A percentile compares a stretch with the other conserved stretches of the same genome.
phyloP scores from a whole-genome alignment of 2,329 filamentous ascomycete species.

The Mycosphaerella arachidis region DNA sequence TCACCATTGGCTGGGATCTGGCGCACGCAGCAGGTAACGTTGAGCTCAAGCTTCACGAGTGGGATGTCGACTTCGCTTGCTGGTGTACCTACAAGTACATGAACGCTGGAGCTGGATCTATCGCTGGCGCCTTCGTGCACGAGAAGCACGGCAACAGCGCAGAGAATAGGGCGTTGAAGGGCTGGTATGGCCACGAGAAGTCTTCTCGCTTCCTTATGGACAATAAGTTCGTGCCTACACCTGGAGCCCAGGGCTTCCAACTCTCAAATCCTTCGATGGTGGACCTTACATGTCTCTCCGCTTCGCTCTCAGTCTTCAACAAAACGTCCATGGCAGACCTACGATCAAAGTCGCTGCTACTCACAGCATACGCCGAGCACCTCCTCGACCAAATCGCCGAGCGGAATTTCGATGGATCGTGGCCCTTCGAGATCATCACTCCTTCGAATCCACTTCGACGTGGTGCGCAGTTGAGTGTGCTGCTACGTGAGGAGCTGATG shows the following conservation, averaged over 20 bases:
- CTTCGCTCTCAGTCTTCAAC: constrained; percentile 67
- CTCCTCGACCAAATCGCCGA: constrained; percentile 46
- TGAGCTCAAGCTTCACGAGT: constrained; percentile 72
- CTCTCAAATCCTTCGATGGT: constrained; percentile 77
- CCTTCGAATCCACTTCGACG: constrained; percentile 62
- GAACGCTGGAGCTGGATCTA: constrained; percentile 79
- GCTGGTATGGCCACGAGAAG: constrained; percentile 86
- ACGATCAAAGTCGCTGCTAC: constrained; percentile 62
- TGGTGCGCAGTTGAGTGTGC: constrained; percentile 72
- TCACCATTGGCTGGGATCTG: constrained; percentile 80
- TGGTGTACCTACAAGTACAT: constrained; percentile 97
- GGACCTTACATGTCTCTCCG: constrained; percentile 68
- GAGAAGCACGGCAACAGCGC: constrained; percentile 61
- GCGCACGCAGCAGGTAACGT: constrained; percentile 86
- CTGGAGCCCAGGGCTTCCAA: constrained; percentile 76
- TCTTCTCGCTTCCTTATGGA: constrained; percentile 74
- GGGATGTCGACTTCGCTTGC: constrained; percentile 84
- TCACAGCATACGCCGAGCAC: constrained; percentile 74
- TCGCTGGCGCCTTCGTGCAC: constrained; percentile 77
- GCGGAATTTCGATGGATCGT: constrained; percentile 15
- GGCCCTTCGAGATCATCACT: constrained; percentile 56
- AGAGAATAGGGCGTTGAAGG: constrained; percentile 48
- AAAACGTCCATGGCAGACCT: constrained; percentile 65
- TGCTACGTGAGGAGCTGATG: constrained; percentile 63
- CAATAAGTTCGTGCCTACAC: constrained; percentile 69